These are phyloP conservation scores for Irpex rosettiformis DNA, from an alignment of 1,284 basidiomycete species.

Conservation along the genomic window DNA sequence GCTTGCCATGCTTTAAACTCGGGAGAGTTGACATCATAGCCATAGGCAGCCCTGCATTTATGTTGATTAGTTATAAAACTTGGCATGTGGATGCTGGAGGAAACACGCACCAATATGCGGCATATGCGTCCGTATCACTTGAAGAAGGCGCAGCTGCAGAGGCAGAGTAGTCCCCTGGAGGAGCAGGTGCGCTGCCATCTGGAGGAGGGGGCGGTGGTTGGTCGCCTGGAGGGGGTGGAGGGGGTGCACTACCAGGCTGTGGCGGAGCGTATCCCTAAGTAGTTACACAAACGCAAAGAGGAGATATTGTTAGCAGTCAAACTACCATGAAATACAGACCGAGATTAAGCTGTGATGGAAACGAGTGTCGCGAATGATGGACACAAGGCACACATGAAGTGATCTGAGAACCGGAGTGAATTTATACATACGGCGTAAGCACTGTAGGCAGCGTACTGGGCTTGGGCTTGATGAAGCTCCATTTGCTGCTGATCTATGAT, in stretches of 20 bases:
- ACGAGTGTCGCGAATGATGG: conserved; percentile 15
- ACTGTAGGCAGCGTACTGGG: conserved; percentile 72
- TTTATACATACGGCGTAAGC: conserved; percentile 52
- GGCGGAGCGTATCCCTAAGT: conserved; percentile 59
- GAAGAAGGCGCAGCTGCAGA: conserved; percentile 38
- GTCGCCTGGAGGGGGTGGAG: conserved; percentile 60
- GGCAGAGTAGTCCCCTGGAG: conserved; percentile 29
- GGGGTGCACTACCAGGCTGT: conserved; percentile 55
- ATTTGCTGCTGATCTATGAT: conserved; percentile 69
- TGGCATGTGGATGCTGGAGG: neutral
- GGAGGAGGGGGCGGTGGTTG: conserved; percentile 55
- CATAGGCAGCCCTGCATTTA: conserved; percentile 72
- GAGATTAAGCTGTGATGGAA: conserved; percentile 18
- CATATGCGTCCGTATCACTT: conserved; percentile 60
- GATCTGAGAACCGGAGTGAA: conserved; percentile 19
- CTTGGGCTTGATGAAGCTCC: conserved; percentile 78
- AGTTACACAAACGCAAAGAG: conserved; percentile 8
- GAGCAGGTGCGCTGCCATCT: conserved; percentile 39
- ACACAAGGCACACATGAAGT: conserved; percentile 7
- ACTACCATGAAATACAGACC: conserved; percentile 26
- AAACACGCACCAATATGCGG: conserved; percentile 61
- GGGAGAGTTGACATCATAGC: conserved; percentile 82
- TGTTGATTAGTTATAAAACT: neutral
- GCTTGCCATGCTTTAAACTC: conserved; percentile 80
- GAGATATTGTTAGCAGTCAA: conserved; percentile 23